Conservation (phyloP, 2,329 filamentous ascomycete genomes). For the Aspergillus bombycis region DNA sequence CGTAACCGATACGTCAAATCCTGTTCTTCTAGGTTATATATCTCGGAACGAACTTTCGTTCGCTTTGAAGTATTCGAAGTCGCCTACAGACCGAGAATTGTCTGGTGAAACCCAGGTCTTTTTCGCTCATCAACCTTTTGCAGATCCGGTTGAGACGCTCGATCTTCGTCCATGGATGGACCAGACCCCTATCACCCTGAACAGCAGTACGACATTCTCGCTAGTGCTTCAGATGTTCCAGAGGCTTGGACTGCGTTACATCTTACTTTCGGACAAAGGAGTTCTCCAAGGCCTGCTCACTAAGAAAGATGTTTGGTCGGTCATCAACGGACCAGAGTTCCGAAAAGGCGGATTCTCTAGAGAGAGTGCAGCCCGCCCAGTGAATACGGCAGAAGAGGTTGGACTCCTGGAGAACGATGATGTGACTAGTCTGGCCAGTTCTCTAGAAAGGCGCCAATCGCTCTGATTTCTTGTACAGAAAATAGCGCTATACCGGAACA, state of each 20-base stretch:
- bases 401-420: conserved; percentile 43
- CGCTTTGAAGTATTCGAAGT: conserved; percentile 68
- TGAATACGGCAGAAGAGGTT: conserved; percentile 36
- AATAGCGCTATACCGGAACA: background rate
- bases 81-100: conserved; percentile 52
- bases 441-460: conserved; percentile 36
- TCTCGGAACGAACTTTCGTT: conserved; percentile 86
- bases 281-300: conserved; percentile 83
- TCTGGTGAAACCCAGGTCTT: conserved; percentile 75
- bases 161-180: conserved; percentile 98
- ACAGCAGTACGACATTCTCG: conserved; percentile 73
- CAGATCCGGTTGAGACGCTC: conserved; percentile 75
- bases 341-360: conserved; percentile 34
- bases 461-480: conserved; percentile 22
- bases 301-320: conserved; percentile 97
- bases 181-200: conserved; percentile 91
- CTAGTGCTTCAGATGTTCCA: conserved; percentile 94
- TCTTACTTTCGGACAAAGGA: conserved; percentile 83
- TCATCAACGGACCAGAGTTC: conserved; percentile 77
- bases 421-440: conserved; percentile 34
- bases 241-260: conserved; percentile 86
- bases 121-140: conserved; percentile 81
- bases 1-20: conserved; percentile 74
- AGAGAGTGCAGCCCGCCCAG: conserved; percentile 29
- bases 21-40: conserved; percentile 88